Conservation (phyloP, 2,329 filamentous ascomycete species). For the Alternaria alternata region DNA sequence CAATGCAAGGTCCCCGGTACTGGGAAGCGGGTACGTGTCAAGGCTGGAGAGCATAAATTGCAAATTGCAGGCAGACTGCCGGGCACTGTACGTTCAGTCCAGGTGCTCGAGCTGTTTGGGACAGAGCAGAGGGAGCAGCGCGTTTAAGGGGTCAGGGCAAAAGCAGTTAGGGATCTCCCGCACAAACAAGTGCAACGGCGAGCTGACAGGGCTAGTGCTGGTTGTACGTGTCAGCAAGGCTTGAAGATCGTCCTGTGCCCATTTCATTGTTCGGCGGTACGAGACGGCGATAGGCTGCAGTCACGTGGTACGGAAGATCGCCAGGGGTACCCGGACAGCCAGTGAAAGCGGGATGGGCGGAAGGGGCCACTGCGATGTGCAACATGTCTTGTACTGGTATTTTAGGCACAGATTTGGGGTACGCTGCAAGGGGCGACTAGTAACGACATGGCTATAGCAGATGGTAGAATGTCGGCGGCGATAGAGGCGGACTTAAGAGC, state of each 20-base stretch:
- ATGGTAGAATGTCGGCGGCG: not conserved
- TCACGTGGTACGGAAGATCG: conserved; percentile 25
- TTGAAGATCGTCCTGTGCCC: conserved; percentile 11
- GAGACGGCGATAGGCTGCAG: not conserved
- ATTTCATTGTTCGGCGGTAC: conserved; percentile 20
- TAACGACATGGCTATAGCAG: not conserved
- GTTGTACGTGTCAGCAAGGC: conserved; percentile 35
- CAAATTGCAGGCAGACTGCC: conserved; percentile 10
- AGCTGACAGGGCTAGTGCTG: conserved; percentile 25
- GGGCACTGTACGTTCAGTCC: not conserved
- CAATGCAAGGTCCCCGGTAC: conserved; percentile 10
- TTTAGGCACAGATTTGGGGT: not conserved
- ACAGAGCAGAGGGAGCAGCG: conserved; percentile 10
- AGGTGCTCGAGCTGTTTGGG: conserved; percentile 19
- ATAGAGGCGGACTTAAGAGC: conserved; percentile 1
- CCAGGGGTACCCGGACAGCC: conserved; percentile 20
- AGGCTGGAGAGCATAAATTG: conserved; percentile 13
- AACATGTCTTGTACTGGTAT: conserved; percentile 4
- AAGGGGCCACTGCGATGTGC: conserved; percentile 2
- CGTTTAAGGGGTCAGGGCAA: conserved; percentile 26
- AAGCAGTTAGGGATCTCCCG: conserved; percentile 12
- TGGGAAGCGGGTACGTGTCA: conserved; percentile 3
- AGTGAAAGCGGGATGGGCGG: conserved; percentile 4
- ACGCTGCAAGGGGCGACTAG: not conserved
- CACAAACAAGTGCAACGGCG: conserved; percentile 10